Conservation (phyloP, 495 filamentous ascomycete genomes). For the Neurospora terricola region DNA sequence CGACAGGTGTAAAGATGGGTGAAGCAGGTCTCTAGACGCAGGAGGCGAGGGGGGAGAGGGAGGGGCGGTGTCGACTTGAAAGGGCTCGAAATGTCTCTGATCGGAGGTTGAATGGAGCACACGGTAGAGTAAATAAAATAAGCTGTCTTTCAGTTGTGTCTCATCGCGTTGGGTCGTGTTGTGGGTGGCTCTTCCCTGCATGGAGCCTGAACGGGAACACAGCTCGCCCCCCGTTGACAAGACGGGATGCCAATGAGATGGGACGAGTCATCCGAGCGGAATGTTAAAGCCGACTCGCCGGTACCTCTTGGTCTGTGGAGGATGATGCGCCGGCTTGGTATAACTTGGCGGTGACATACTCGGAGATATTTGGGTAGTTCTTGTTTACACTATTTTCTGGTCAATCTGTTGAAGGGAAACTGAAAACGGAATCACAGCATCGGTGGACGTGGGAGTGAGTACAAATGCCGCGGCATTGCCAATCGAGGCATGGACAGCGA, state of each 20-base stretch:
- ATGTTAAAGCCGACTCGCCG: background rate
- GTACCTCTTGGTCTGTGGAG: background rate
- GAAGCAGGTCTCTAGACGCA: background rate
- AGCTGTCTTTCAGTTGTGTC: background rate
- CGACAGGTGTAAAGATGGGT: background rate
- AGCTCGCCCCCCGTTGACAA: background rate
- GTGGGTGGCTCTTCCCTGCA: background rate
- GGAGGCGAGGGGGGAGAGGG: background rate
- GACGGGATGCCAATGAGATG: background rate
- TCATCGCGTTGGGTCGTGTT: background rate
- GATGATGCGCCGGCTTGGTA: background rate
- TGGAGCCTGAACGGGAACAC: background rate
- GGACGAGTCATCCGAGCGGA: background rate
- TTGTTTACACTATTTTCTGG: background rate
- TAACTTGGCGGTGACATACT: background rate
- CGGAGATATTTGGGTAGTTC: background rate
- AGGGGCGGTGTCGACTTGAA: background rate
- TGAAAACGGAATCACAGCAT: background rate
- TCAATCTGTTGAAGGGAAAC: background rate
- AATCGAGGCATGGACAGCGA: background rate
- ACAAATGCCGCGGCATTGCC: background rate
- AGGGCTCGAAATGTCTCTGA: background rate
- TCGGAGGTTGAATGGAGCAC: background rate
- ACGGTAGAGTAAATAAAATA: background rate
- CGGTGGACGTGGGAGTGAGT: background rate